Evolutionary conservation across 768 basidiomycete species (phyloP), one percentile per base, ranked within the genome.

Genomic region (Lactifluus subvellereus): DNA sequence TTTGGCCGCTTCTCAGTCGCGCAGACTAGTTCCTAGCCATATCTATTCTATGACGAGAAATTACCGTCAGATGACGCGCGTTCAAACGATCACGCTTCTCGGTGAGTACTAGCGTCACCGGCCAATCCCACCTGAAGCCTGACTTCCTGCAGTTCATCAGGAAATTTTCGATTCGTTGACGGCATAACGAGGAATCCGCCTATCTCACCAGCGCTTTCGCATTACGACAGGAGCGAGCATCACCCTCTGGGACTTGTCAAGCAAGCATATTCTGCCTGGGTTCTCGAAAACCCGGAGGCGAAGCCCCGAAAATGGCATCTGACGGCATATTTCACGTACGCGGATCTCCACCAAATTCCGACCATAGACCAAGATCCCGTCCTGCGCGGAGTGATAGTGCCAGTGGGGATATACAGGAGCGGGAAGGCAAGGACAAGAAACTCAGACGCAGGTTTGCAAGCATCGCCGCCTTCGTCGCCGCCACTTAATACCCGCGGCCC

Each of bases 241-340:
- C 80, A 80, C 56, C 82, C 84, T 54, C 68, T 77, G 13, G 85
- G 85, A 22, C 76, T 88, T 54, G 81, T 87, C 58, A 87, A 87
- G 71, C 85, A 86, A 70, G 84, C 85, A n/a, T 88, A 88, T 71
- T 86, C 85, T 18, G 85, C 83, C 27, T 84, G 80, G 79, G 82
- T 86, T 14, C 69, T 75, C 27, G 74, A 77, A 48, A 72, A 77
- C 57, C 76, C 77, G 22, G 77, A 77, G 60, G 72, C 76, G 6
- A 76, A 72, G 64, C 82, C 82, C 52, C 78, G 82, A 69, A 87
- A 86, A 73, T 86, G 84, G 84, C 86, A 86, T 71, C 74, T 87
- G 60, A 85, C 85, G 53, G 73, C 74, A 42, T 78, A 76, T 63
- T 77, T 77, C 71, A 77, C 73, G 33, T 76, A 77, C 66, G 71